Evolutionary conservation across 1,139 yeast species (phyloP).

Genomic region (Saccharomyces pastorianus): DNA sequence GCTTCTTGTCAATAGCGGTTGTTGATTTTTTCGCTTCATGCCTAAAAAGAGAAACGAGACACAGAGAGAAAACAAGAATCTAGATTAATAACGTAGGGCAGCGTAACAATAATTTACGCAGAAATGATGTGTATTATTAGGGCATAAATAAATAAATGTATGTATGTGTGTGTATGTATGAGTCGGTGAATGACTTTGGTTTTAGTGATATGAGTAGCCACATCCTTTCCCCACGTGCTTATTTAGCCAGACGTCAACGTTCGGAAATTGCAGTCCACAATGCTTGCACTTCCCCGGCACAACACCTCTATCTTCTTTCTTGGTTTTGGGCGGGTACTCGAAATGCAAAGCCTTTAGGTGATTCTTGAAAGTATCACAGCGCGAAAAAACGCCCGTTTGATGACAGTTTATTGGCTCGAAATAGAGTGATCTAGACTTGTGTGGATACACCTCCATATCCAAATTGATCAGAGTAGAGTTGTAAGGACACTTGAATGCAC

Average conservation of each 20-base stretch:
- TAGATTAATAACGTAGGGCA: background rate
- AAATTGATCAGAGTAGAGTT: constrained; percentile 23
- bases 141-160: background rate
- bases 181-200: background rate
- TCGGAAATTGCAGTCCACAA: constrained; percentile 54
- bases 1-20: background rate
- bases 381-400: constrained; percentile 69
- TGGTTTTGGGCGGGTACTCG: constrained; percentile 77
- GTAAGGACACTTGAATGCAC: constrained; percentile 43
- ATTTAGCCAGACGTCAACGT: constrained; percentile 71
- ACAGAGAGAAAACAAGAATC: background rate
- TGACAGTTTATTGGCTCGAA: constrained; percentile 44
- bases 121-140: background rate
- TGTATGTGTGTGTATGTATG: background rate
- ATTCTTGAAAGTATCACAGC: constrained; percentile 87
- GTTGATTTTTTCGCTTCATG: background rate
- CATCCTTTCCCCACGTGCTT: constrained; percentile 63
- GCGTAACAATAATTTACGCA: background rate
- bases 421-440: constrained; percentile 12
- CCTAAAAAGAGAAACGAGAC: background rate
- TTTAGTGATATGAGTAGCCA: constrained; percentile 23
- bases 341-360: constrained; percentile 85
- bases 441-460: constrained; percentile 23
- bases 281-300: constrained; percentile 68
- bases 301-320: constrained; percentile 59